A percentile compares a stretch with the other conserved stretches of the same genome.
phyloP scores from a whole-genome alignment of 345 rosid species.

The Citrus glauca region DNA sequence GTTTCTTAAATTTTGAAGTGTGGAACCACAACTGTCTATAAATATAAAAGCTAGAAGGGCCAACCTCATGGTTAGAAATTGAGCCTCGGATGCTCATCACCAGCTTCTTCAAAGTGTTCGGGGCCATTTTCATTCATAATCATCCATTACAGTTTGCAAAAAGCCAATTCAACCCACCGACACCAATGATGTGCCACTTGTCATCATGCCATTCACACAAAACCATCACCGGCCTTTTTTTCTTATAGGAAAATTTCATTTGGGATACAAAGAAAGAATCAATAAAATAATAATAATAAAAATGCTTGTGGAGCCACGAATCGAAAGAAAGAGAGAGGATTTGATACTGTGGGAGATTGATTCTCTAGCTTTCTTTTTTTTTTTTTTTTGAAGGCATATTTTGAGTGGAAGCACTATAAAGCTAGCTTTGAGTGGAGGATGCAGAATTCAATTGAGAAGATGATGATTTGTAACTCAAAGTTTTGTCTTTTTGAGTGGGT shows the following conservation, averaged over 20 bases:
- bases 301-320: neutral
- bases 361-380: neutral
- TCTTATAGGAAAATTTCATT: neutral
- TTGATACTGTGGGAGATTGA: too few relatives aligned
- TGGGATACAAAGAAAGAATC: neutral
- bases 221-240: neutral
- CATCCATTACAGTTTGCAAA: neutral
- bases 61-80: neutral
- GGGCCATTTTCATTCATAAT: neutral
- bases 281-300: too few relatives aligned
- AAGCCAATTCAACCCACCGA: conserved; percentile 11
- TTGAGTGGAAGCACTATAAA: neutral
- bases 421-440: neutral
- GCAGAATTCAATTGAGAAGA: neutral
- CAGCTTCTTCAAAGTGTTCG: neutral
- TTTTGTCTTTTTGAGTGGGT: neutral
- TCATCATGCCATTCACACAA: conserved; percentile 2
- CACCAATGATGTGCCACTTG: neutral
- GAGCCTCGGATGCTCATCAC: conserved; percentile 1
- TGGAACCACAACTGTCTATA: too few relatives aligned
- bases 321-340: neutral
- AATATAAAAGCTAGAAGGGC: neutral
- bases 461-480: neutral
- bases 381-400: neutral
- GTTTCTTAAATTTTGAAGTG: neutral